These are phyloP conservation scores for Prunus mira DNA, from an alignment of 306 rosid genomes.

Conservation along the genomic window DNA sequence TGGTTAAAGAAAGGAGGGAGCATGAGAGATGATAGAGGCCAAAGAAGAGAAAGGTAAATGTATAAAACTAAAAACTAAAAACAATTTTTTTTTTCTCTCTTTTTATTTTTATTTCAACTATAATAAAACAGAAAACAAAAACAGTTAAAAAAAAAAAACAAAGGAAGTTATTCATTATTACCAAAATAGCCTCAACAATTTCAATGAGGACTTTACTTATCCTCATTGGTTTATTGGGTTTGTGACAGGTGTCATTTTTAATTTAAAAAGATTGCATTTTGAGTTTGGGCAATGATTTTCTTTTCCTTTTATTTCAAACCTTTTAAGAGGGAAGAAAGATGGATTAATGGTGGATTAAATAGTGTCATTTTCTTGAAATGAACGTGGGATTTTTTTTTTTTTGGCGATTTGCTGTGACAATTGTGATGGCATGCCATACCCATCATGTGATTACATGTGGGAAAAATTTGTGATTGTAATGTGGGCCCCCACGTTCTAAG, in stretches of 20 bases:
- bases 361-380: constrained; percentile 17
- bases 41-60: neutral
- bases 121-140: neutral
- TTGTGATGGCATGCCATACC: constrained; percentile 54
- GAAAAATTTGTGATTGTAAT: constrained; percentile 29
- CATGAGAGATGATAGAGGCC: neutral
- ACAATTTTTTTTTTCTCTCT: neutral
- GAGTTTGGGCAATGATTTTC: constrained; percentile 33
- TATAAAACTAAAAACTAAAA: neutral
- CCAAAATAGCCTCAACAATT: constrained; percentile 18
- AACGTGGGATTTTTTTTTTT: constrained; percentile 13
- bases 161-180: constrained; percentile 19
- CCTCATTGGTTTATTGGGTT: neutral
- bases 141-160: neutral
- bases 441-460: constrained; percentile 83
- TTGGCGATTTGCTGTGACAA: constrained; percentile 34
- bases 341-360: neutral
- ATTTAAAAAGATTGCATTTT: constrained; percentile 18
- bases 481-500: constrained; percentile 37
- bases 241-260: neutral
- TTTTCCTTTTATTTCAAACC: neutral
- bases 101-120: neutral
- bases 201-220: neutral
- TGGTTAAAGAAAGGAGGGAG: neutral
- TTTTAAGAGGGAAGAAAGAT: constrained; percentile 26